These are phyloP conservation scores for Microascus cirrosus DNA, from an alignment of 2,329 filamentous ascomycete species.

Conservation along the genomic window DNA sequence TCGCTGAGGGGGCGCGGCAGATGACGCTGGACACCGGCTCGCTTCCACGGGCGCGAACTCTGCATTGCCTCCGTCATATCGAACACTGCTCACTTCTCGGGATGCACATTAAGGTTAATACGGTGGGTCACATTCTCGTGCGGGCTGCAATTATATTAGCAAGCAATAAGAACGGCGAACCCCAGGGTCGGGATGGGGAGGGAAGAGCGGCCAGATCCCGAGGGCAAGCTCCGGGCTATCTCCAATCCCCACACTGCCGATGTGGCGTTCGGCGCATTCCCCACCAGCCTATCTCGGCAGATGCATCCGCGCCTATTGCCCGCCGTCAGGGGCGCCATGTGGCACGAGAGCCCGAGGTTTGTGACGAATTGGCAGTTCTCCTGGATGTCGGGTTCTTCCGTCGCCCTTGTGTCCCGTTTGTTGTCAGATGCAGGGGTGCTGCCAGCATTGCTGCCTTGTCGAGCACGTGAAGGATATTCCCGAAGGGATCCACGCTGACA, in stretches of 20 bases:
- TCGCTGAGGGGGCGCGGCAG: background rate
- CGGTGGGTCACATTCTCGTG: too few species aligned
- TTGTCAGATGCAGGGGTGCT: background rate
- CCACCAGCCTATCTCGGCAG: slow-evolving; percentile 5
- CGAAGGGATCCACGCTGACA: background rate
- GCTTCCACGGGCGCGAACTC: background rate
- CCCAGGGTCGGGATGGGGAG: background rate
- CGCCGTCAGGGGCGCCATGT: background rate
- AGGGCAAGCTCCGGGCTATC: background rate
- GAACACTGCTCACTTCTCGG: too few species aligned
- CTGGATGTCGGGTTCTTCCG: too few species aligned
- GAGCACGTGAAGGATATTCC: too few species aligned
- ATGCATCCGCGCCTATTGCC: background rate
- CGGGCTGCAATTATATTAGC: too few species aligned
- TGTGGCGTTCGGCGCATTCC: background rate
- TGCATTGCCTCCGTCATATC: background rate
- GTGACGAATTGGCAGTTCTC: background rate
- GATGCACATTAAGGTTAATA: too few species aligned
- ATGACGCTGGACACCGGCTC: background rate
- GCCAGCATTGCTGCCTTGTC: too few species aligned
- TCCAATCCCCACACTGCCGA: background rate
- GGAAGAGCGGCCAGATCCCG: background rate
- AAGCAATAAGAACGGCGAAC: background rate
- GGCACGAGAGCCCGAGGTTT: background rate
- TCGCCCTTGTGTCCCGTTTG: background rate